Base-by-base conservation (phyloP, 192 early-diverging fungal genomes). In the Coemansia sp. region DNA sequence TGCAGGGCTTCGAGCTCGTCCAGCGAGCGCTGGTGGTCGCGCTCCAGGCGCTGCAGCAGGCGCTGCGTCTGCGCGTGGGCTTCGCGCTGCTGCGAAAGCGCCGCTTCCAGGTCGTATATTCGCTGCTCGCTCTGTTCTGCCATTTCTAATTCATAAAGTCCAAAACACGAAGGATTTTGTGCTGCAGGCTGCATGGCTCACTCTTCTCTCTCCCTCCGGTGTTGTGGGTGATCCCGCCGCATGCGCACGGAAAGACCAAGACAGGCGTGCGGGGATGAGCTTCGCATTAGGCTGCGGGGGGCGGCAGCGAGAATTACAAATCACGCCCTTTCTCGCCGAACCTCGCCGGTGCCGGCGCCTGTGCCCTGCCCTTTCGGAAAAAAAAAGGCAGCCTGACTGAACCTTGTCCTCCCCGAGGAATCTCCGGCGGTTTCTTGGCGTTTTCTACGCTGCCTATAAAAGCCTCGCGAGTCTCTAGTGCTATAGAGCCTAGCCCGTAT, bases 1-100 rank as follows among this genome's bases (percentile, higher is more conserved):
- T 73, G 66, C 42, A 72, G 54, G 10, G 63, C 37, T 43, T 67
- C 70, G 14, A 73, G 63, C 60, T 73, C 77, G 20, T 69, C 70
- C 18, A 55, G 44, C 10, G 63, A 31, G 35, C 50, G 62, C 59
- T 76, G 62, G 41, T 52, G 55, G 42, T 65, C 61, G 10, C 43
- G 48, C 43, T 76, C 72, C 23, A 69, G 59, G 4, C 67, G 72
- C 59, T 57, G 58, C 5, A 37, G 43, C 14, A 50, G 44, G 7
- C 19, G 36, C 19, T 69, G 72, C 10, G 58, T 33, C 23, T 47
- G 58, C 39, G 31, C n/a, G 39, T 49, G 58, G 43, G 72, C 19
- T n/a, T 64, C 72, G 55, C 66, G 66, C 39, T 61, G 59, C 63
- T 76, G 62, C 23, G 62, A 10, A n/a, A 54, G 36, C 6, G 62